Percentiles rank a stretch among this genome's conserved stretches.
These are phyloP conservation scores for Candida orba DNA, from an alignment of 805 yeast species.

Conservation along the genomic window DNA sequence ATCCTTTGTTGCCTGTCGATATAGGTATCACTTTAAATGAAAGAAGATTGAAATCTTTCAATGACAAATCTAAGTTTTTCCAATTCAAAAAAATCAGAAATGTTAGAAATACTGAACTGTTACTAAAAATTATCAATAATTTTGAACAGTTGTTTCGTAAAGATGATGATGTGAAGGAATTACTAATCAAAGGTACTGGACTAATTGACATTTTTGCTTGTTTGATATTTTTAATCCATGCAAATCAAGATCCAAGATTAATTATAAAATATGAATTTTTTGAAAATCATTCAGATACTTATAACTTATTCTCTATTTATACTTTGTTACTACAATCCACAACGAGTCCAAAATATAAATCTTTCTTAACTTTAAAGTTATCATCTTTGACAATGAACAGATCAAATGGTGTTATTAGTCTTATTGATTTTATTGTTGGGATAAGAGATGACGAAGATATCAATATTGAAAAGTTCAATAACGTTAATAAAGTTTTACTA, in stretches of 20 bases:
- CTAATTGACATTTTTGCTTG: conserved; percentile 51
- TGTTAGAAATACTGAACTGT: not conserved
- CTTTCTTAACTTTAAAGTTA: conserved; percentile 41
- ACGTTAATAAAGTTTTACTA: conserved; percentile 58
- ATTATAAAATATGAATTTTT: conserved; percentile 20
- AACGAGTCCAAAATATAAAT: conserved; percentile 39
- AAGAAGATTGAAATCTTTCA: conserved; percentile 47
- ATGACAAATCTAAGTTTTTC: conserved; percentile 17
- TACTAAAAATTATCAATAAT: conserved; percentile 10
- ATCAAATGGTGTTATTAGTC: conserved; percentile 61
- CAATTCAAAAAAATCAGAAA: conserved; percentile 14
- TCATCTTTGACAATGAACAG: conserved; percentile 50
- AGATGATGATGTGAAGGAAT: conserved; percentile 30
- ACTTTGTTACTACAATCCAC: conserved; percentile 48
- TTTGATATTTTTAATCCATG: conserved; percentile 35
- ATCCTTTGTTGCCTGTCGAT: conserved; percentile 48
- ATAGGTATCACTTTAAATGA: conserved; percentile 61
- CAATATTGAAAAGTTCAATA: conserved; percentile 56
- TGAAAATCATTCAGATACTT: conserved; percentile 53
- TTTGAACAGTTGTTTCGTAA: conserved; percentile 21
- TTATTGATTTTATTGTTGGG: conserved; percentile 74
- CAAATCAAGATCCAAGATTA: not conserved
- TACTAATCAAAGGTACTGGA: conserved; percentile 60
- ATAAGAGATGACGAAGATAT: conserved; percentile 66
- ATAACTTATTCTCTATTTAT: conserved; percentile 53